phyloP scores from a whole-genome alignment of 2,329 filamentous ascomycete genomes.

The Cadophora sp. region DNA sequence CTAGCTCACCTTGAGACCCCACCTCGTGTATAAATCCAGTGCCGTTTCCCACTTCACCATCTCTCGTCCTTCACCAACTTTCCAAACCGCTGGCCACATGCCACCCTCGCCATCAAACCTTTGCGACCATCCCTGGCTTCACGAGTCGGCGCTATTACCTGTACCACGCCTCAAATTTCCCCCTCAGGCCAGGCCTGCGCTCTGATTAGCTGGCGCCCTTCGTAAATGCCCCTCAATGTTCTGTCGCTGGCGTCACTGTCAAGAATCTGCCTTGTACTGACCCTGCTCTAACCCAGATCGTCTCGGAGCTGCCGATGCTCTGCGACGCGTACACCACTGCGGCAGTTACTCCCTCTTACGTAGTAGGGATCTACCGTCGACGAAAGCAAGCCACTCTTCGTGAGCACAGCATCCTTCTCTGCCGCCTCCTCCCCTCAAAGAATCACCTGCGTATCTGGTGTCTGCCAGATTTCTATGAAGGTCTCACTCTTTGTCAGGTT shows the following conservation, averaged over 20 bases:
- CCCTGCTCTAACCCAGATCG: background rate
- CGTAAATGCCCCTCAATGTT: background rate
- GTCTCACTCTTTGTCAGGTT: background rate
- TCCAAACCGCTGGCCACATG: background rate
- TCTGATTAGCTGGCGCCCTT: conserved; percentile 1
- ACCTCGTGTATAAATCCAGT: conserved; percentile 1
- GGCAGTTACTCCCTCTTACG: background rate
- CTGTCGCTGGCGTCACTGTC: conserved; percentile 1
- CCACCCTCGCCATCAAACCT: background rate
- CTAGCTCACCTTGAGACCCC: conserved; percentile 1
- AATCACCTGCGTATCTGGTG: conserved; percentile 1
- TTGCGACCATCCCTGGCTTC: background rate
- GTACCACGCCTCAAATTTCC: conserved; percentile 6
- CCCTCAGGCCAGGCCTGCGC: background rate
- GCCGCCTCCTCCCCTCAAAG: conserved; percentile 3
- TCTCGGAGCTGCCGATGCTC: conserved; percentile 1
- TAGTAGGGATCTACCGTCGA: background rate
- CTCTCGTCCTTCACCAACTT: conserved; percentile 2
- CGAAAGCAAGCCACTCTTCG: conserved; percentile 5
- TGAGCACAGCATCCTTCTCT: conserved; percentile 6
- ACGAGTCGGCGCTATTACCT: conserved; percentile 9
- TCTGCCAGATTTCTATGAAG: background rate
- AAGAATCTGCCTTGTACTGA: conserved; percentile 8
- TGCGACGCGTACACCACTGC: background rate
- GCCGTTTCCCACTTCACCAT: conserved; percentile 3